phyloP scores from a whole-genome alignment of 2,329 filamentous ascomycete genomes.

The Neocatenulostroma microsporum region DNA sequence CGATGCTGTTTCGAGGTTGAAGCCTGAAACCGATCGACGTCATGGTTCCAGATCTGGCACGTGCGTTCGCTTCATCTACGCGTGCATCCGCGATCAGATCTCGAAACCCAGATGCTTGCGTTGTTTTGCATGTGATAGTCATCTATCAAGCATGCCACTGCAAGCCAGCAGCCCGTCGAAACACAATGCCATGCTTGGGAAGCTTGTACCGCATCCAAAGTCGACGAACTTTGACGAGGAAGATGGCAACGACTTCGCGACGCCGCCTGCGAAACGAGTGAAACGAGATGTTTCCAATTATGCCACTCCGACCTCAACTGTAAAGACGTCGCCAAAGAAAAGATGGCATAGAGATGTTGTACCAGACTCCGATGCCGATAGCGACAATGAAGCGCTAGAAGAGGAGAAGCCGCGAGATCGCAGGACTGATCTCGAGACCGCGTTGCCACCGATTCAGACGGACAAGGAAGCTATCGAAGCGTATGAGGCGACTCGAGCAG shows the following conservation, averaged over 20 bases:
- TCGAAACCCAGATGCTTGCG: too few species aligned
- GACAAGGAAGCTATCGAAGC: slow-evolving; percentile 67
- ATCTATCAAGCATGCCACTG: too few species aligned
- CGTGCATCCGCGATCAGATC: too few species aligned
- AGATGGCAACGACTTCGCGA: slow-evolving; percentile 26
- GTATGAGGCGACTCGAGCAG: slow-evolving; percentile 64
- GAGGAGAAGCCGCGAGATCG: slow-evolving; percentile 26
- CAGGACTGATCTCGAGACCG: slow-evolving; percentile 62
- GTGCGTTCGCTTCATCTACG: too few species aligned
- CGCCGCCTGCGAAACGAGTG: slow-evolving; percentile 35
- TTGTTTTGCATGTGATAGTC: too few species aligned
- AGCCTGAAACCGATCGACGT: too few species aligned
- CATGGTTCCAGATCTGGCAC: too few species aligned
- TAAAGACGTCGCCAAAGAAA: too few species aligned
- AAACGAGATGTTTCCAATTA: slow-evolving; percentile 27
- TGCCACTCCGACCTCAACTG: too few species aligned
- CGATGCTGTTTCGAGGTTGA: too few species aligned
- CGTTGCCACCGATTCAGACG: slow-evolving; percentile 58
- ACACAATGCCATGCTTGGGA: slow-evolving; percentile 43
- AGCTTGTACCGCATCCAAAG: slow-evolving; percentile 35
- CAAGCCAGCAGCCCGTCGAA: slow-evolving; percentile 35
- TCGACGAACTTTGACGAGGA: slow-evolving; percentile 38
- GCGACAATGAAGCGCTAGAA: slow-evolving; percentile 22
- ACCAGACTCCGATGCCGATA: slow-evolving; percentile 27
- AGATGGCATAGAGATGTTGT: slow-evolving; percentile 14